Percentiles rank a stretch among this genome's conserved stretches.
Evolutionary conservation across 768 basidiomycete genomes (phyloP).

Genomic region (Clitopilus hobsonii): DNA sequence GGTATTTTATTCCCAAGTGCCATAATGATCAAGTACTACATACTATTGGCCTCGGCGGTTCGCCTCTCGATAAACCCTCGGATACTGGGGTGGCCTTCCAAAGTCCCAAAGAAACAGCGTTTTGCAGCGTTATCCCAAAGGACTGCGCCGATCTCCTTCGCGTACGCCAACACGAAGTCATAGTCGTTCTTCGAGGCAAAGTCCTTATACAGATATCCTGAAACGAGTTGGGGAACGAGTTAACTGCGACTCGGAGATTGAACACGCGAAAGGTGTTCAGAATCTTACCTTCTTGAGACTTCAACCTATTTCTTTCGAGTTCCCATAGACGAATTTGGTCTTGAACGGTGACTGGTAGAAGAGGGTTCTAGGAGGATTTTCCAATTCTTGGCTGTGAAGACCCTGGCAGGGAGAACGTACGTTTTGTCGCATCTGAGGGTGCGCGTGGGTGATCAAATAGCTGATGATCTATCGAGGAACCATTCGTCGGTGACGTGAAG

Average conservation of each 20-base stretch:
- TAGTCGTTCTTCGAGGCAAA: slow-evolving; percentile 88
- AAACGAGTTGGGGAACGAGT: slow-evolving; percentile 14
- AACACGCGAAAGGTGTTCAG: slow-evolving; percentile 5
- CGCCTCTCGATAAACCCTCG: slow-evolving; percentile 76
- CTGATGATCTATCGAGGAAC: slow-evolving; percentile 73
- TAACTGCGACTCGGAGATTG: slow-evolving; percentile 17
- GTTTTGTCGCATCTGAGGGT: slow-evolving; percentile 96
- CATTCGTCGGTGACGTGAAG: slow-evolving; percentile 14
- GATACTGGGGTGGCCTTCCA: slow-evolving; percentile 76
- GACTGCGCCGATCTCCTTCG: slow-evolving; percentile 75
- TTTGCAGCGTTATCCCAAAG: slow-evolving; percentile 75
- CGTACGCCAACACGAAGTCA: slow-evolving; percentile 81
- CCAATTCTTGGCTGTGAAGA: slow-evolving; percentile 6
- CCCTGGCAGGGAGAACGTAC: slow-evolving; percentile 33
- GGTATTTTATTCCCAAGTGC: too few relatives aligned
- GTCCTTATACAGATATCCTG: slow-evolving; percentile 85
- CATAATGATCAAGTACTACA: slow-evolving; percentile 6
- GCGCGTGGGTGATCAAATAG: slow-evolving; percentile 91
- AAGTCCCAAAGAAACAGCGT: slow-evolving; percentile 78
- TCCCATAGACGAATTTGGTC: slow-evolving; percentile 99
- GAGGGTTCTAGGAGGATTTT: slow-evolving; percentile 58
- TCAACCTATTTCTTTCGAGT: slow-evolving; percentile 87
- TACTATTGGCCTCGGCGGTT: slow-evolving; percentile 35
- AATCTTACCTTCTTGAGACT: slow-evolving; percentile 75
- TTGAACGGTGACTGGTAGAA: slow-evolving; percentile 95